Percentiles rank a stretch among this genome's conserved stretches.
Evolutionary conservation across 495 filamentous ascomycete species (phyloP).

Genomic region (Penicillium diatomitis): DNA sequence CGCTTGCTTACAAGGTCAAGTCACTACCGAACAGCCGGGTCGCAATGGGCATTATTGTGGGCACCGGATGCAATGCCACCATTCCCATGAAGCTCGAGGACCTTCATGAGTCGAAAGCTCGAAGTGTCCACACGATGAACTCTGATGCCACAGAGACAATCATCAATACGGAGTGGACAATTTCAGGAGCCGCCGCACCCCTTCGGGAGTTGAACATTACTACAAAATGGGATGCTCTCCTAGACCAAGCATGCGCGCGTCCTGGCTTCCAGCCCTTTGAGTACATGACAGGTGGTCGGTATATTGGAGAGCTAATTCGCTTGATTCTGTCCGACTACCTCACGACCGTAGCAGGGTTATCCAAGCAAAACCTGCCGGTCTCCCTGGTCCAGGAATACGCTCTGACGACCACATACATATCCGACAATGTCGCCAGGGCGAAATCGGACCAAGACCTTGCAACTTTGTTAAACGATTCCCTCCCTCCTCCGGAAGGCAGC

Average conservation of each 20-base stretch:
- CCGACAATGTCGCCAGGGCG: conserved; percentile 47
- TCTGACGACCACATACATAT: conserved; percentile 61
- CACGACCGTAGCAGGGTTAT: conserved; percentile 26
- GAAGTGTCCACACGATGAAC: conserved; percentile 28
- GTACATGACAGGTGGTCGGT: conserved; percentile 79
- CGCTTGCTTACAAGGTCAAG: conserved; percentile 57
- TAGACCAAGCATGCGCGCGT: conserved; percentile 56
- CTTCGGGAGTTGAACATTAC: conserved; percentile 53
- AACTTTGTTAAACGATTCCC: conserved; percentile 41
- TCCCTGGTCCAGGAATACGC: conserved; percentile 51
- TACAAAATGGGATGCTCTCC: conserved; percentile 59
- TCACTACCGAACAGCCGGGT: conserved; percentile 60
- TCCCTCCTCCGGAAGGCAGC: conserved; percentile 38
- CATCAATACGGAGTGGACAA: conserved; percentile 83
- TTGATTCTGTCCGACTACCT: conserved; percentile 62
- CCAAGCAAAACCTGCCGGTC: conserved; percentile 41
- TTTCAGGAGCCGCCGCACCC: conserved; percentile 61
- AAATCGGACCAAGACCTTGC: conserved; percentile 39
- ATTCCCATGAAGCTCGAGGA: conserved; percentile 57
- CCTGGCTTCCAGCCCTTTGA: conserved; percentile 82
- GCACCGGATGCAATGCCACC: conserved; percentile 78
- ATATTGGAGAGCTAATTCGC: conserved; percentile 74
- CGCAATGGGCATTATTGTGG: conserved; percentile 72
- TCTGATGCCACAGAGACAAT: conserved; percentile 51
- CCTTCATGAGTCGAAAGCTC: conserved; percentile 55